Evolutionary conservation across 306 rosid species (phyloP).

Genomic region (Cicer yamashitae): DNA sequence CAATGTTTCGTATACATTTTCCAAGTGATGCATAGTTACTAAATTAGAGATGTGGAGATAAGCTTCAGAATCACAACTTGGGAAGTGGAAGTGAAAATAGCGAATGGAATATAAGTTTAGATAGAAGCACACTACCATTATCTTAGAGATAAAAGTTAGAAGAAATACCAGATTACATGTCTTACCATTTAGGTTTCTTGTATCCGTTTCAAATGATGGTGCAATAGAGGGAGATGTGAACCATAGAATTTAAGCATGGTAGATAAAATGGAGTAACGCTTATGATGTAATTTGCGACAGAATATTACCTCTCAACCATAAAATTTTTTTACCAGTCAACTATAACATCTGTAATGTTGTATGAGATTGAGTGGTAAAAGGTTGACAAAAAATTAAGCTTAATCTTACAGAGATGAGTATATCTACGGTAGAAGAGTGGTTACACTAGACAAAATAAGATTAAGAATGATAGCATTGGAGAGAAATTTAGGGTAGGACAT

Average conservation of each 20-base stretch:
- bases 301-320: neutral
- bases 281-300: neutral
- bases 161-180: neutral
- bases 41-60: neutral
- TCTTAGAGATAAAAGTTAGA: slow-evolving; percentile 14
- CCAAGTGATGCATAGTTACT: neutral
- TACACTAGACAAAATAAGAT: neutral
- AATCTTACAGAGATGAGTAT: neutral
- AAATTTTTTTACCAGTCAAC: neutral
- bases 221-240: neutral
- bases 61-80: neutral
- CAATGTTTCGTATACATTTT: slow-evolving; percentile 19
- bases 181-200: neutral
- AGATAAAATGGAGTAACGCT: slow-evolving; percentile 9
- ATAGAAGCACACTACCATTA: neutral
- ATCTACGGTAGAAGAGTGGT: neutral
- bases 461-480: neutral
- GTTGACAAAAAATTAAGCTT: neutral
- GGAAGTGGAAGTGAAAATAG: neutral
- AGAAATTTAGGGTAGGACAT: neutral
- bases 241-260: neutral
- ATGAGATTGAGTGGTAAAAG: neutral
- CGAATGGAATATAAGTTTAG: neutral
- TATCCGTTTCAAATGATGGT: neutral
- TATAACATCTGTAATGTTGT: neutral